Base-by-base conservation (phyloP, 768 basidiomycete genomes). In the Boletellus sp. region DNA sequence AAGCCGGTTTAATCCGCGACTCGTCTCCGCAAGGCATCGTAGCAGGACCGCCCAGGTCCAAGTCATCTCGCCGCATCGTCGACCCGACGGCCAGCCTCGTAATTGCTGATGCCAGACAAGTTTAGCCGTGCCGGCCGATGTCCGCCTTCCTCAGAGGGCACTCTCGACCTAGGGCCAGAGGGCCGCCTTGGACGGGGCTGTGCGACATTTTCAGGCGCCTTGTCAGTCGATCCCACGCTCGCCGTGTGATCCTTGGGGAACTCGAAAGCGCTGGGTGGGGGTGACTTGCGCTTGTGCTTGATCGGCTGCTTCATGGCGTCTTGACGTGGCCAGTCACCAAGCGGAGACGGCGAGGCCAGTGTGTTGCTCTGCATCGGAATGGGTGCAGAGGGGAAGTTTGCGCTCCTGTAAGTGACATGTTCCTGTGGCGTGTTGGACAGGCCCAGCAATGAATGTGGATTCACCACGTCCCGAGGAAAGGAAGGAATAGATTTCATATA, bases 291-390 rank as follows among this genome's bases (percentile, higher is more conserved):
- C 36, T 38, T 63, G 19, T 12, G 26, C 22, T 50, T 60, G 48
- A 52, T 48, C 42, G 70, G 62, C 22, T 52, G 52, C 39, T 60
- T 54, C 64, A 68, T 60, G 35, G 61, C 37, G 54, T 81, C 73
- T 11, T 60, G 56, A 19, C 76, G 74, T 33, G 80, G 83, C 81
- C 83, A 83, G 31, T 78, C 65, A 16, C 79, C 78, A 1, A 83
- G 63, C 3, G 76, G 78, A 23, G 75, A 68, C 26, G 78, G 74
- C 13, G 71, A 68, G 13, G 70, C 63, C 47, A 47, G 19, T 45
- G 56, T 51, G 37, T 5, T 31, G 49, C 52, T 52, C 41, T 54
- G 47, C 42, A 35, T 48, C 48, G 47, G 34, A 19, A 39, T 22
- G 0, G 50, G 47, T 41, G 51, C 48, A n/a, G 62, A 48, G 6